Percentiles rank a stretch among this genome's conserved stretches.
Conservation (phyloP, 768 basidiomycete species). For the Phylloporus arenicola region DNA sequence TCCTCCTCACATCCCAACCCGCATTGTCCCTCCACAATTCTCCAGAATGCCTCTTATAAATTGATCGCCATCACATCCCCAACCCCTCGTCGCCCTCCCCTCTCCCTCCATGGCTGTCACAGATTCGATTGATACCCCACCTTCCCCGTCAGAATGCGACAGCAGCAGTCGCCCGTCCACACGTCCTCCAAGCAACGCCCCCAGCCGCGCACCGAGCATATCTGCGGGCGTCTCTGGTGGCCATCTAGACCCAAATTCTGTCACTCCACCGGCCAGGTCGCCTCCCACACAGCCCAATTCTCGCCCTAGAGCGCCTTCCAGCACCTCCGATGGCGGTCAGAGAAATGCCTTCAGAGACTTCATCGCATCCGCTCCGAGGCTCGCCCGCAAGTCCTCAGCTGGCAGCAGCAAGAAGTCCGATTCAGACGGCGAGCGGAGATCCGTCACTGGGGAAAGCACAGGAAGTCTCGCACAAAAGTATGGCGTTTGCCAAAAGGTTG, state of each 20-base stretch:
- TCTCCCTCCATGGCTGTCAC: conserved; percentile 35
- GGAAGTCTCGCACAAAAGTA: conserved; percentile 80
- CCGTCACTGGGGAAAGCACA: conserved; percentile 47
- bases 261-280: conserved; percentile 18
- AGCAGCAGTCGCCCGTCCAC: conserved; percentile 60
- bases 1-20: conserved; percentile 9
- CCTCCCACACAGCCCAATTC: conserved; percentile 18
- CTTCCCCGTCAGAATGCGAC: conserved; percentile 54
- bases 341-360: conserved; percentile 85
- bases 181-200: conserved; percentile 51
- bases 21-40: not conserved
- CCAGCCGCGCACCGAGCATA: conserved; percentile 37
- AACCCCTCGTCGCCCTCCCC: not conserved
- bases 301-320: conserved; percentile 38
- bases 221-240: conserved; percentile 36
- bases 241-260: conserved; percentile 27
- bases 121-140: conserved; percentile 39
- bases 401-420: conserved; percentile 62
- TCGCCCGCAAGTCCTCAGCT: conserved; percentile 63
- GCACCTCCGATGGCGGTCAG: conserved; percentile 53
- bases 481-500: conserved; percentile 93
- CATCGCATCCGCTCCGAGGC: conserved; percentile 66
- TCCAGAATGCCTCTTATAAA: conserved; percentile 9
- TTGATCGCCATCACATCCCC: conserved; percentile 1
- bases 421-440: conserved; percentile 48